Evolutionary conservation across 345 rosid genomes (phyloP), one percentile per base, ranked within the genome.

Genomic region (Leavenworthia alabamica): DNA sequence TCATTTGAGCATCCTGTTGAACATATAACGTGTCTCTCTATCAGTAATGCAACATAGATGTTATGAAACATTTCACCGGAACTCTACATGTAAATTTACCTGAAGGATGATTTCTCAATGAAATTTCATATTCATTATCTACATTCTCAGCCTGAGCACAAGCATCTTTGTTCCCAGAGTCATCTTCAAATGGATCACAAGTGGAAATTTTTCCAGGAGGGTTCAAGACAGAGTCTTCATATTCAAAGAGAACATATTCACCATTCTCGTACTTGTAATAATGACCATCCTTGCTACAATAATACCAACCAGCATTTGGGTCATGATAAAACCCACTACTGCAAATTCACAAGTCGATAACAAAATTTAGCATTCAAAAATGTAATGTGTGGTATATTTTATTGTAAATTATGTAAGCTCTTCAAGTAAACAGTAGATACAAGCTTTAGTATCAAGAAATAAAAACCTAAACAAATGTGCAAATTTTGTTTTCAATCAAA

Each of bases 251-350:
- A 69, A 79, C 81, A 54, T 86, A 91, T 58, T 75, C 77, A 2
- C 96, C 96, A 70, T 91, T 73, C 35, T 88, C 92, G 61, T 86
- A 78, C 62, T 74, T 84, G 84, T 91, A 91, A 70, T 88, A 91
- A 28, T 57, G 76, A 42, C 96, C 88, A 68, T 91, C 95, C 51
- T 74, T 74, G 55, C 80, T 83, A 65, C 86, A 83, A 69, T 88
- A 88, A 67, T 88, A 91, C 98, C 96, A 91, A 14, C 96, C 98
- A 62, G 82, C 92, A 72, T 5, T 65, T 19, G 95, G 87, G 48
- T 88, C 90, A 64, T 91, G 92, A 73, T 88, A 88, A 74, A 91
- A 88, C 67, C 95, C 96, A 71, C 80, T 84, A 49, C 97, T 86
- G 86, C 79, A 76, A 76, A 31, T 52, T 17, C n/a, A 6, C 8